Evolutionary conservation across 225 moss, liverwort and hornwort species (phyloP).

Genomic region (Polytrichum formosum): DNA sequence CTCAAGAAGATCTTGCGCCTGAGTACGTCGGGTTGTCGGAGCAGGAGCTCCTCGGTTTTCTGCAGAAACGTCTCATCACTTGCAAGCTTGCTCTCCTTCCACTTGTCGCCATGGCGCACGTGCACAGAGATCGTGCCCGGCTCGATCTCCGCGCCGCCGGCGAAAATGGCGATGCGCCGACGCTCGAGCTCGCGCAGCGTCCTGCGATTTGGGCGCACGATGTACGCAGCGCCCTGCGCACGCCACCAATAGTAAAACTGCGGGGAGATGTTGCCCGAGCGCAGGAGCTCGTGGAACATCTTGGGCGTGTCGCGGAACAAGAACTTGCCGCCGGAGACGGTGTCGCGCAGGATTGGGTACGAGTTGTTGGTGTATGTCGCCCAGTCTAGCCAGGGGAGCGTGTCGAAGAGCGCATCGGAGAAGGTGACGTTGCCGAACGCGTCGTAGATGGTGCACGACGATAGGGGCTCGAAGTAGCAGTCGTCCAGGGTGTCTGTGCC

Average conservation of each 20-base stretch:
- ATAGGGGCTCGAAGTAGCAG: slow-evolving; percentile 47
- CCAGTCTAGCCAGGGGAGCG: slow-evolving; percentile 33
- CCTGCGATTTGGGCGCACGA: slow-evolving; percentile 37
- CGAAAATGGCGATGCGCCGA: slow-evolving; percentile 32
- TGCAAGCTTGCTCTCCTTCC: slow-evolving; percentile 9
- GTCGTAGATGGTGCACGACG: slow-evolving; percentile 32
- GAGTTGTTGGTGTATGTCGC: slow-evolving; percentile 32
- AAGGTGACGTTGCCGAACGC: slow-evolving; percentile 35
- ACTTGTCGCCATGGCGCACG: slow-evolving; percentile 28
- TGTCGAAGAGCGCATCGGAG: slow-evolving; percentile 34
- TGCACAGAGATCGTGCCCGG: slow-evolving; percentile 46
- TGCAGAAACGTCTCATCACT: slow-evolving; percentile 16
- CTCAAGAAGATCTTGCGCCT: slow-evolving; percentile 40
- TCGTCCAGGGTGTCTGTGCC: slow-evolving; percentile 28
- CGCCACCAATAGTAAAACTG: slow-evolving; percentile 38
- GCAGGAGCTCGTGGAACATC: neutral
- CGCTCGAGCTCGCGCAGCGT: slow-evolving; percentile 22
- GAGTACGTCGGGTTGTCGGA: slow-evolving; percentile 13
- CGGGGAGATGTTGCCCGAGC: neutral
- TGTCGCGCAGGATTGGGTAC: slow-evolving; percentile 21
- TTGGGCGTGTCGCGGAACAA: neutral
- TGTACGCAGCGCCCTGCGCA: slow-evolving; percentile 40
- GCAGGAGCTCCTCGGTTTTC: slow-evolving; percentile 26
- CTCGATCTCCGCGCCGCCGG: slow-evolving; percentile 6
- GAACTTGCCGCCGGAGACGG: neutral